Evolutionary conservation across 148 eudicot species (phyloP), one percentile per base, ranked within the genome.

Genomic region (Vaccinium darrowii): DNA sequence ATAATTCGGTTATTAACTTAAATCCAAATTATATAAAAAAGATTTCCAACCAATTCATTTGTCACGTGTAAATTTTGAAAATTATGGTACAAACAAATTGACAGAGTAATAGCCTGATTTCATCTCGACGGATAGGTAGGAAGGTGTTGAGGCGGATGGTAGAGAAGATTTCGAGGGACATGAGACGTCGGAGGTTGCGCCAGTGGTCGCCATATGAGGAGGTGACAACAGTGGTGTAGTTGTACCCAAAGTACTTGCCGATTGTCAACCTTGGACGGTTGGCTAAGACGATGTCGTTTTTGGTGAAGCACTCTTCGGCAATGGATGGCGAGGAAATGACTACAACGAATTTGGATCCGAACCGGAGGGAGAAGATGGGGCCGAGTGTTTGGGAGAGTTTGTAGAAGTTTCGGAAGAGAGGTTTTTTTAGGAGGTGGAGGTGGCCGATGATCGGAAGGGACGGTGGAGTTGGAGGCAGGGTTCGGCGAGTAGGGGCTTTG

Each of bases 271-370:
- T 47, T 12, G 79, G 79, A 7, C 23, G 79, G 54, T 39, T 47
- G 10, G 79, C 53, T 8, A 47, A 25, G 21, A 73, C 50, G 77
- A 33, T 73, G 77, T 73, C 77, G 5, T 36, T 73, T 39, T 73
- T 73, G 50, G 77, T 73, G 77, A 73, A 73, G n/a, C 77, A 73
- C 36, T 73, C 77, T 73, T 73, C 77, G 10, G 50, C 77, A 43
- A 30, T 2, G 21, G 51, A 33, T 3, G 77, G 10, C 11, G 77
- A 73, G 21, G 21, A 36, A 7, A 73, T 2, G 9, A 73, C 51
- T 19, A 73, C 51, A 0, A 73, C 77, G 21, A 33, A 21, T 30
- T 30, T 19, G 50, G 77, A 15, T 16, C 77, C 77, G 4, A 73
- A 73, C 10, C 13, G 77, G 77, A 73, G 77, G 50, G 50, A 73